Percentiles rank a stretch among this genome's conserved stretches.
Conservation (phyloP, 2,329 filamentous ascomycete species). For the Cordyceps cicadae region DNA sequence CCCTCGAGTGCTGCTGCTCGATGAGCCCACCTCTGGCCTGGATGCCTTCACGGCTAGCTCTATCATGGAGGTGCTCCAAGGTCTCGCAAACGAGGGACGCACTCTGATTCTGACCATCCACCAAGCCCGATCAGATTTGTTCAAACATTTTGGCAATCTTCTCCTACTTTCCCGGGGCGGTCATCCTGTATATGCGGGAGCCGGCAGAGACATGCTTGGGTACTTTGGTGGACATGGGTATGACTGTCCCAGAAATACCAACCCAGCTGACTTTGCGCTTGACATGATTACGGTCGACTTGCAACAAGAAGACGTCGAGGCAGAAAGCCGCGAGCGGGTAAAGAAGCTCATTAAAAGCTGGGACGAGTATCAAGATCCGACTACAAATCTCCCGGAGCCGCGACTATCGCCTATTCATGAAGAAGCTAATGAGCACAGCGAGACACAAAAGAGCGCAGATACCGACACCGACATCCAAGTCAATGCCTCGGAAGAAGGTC, state of each 20-base stretch:
- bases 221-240: slow-evolving; percentile 56
- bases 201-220: slow-evolving; percentile 52
- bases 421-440: slow-evolving; percentile 17
- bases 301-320: slow-evolving; percentile 55
- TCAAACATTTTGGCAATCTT: slow-evolving; percentile 62
- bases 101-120: slow-evolving; percentile 73
- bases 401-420: slow-evolving; percentile 24
- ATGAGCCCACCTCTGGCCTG: slow-evolving; percentile 68
- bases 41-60: slow-evolving; percentile 72
- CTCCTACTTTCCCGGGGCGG: slow-evolving; percentile 64
- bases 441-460: slow-evolving; percentile 16
- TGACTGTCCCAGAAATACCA: slow-evolving; percentile 60
- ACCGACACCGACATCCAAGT: not conserved
- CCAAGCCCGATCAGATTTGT: slow-evolving; percentile 66
- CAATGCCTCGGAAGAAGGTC: not conserved
- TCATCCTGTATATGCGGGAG: slow-evolving; percentile 57
- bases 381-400: slow-evolving; percentile 7
- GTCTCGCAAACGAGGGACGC: slow-evolving; percentile 62
- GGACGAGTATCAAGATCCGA: slow-evolving; percentile 22
- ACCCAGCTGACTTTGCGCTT: slow-evolving; percentile 69
- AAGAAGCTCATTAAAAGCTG: slow-evolving; percentile 52
- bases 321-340: slow-evolving; percentile 54
- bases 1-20: slow-evolving; percentile 62
- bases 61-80: slow-evolving; percentile 65
- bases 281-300: slow-evolving; percentile 71